Evolutionary conservation across 805 yeast species (phyloP), one percentile per base, ranked within the genome.

Genomic region (Sugiyamaella smithiae): DNA sequence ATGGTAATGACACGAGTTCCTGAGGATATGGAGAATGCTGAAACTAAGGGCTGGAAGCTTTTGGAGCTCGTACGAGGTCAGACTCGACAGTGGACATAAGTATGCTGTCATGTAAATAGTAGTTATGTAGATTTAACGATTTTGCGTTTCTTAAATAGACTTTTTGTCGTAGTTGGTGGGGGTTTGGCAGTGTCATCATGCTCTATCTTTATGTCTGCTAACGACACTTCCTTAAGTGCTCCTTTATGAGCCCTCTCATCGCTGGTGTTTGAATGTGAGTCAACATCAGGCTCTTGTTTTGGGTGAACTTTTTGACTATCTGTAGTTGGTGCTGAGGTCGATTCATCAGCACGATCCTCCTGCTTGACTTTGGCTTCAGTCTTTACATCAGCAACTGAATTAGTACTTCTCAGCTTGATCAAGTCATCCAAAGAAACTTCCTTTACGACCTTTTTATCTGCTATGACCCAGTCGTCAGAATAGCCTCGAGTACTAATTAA

Each of bases 11-110:
- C 99, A 16, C 81, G 99, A 68, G 74, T 87, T 45, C 89, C 97
- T 2, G 99, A 90, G 67, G 89, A 90, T 52, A 81, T 93, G 63
- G 96, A 83, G 54, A 86, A 93, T 66, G 77, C 79, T 46, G 90
- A 83, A 62, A 93, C 99, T 20, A 96, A 88, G 63, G 99, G 99
- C 28, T 93, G 99, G 99, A 88, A 87, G 73, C 81, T 93, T 48
- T 68, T 91, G 62, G 98, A 91, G 71, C 87, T 91, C 65, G 97
- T 88, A 43, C 83, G 96, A 63, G 97, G 96, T 58, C 91, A 88
- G 37, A 84, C 96, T 32, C 83, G 96, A 71, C 85, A 82, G 52
- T 89, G 85, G 78, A 80, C 82, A 36, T 80, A 65, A 40, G 24
- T 22, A 8, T 9, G 3, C 19, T 22, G 17, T 19, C 36, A 28